Evolutionary conservation across 768 basidiomycete genomes (phyloP), one percentile per base, ranked within the genome.

Genomic region (Phylloporus scabripes): DNA sequence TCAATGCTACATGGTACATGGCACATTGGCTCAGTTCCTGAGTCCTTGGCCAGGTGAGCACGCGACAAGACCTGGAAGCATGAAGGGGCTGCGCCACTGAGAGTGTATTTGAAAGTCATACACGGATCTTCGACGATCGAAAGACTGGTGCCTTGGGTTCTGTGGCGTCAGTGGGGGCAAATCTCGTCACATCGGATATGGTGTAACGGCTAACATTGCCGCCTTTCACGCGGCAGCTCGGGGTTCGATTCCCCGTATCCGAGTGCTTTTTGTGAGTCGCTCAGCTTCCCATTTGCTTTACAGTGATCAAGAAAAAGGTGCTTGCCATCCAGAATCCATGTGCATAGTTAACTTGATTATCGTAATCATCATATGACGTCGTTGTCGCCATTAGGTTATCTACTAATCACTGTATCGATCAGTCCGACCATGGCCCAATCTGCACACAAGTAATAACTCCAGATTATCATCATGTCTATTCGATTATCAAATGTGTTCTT

Each of bases 181-280:
- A 3, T 20, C 14, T 0, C 18, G 26, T 20, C 24, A 29, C 66
- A 7, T 34, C 70, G 70, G 76, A 69, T 80, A 79, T 78, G 77
- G 77, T 80, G 78, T 79, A 80, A 80, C 66, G 78, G 78, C 75
- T 76, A 80, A 76, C 78, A 78, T 80, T 78, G 71, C 77, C 76
- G 78, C 78, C 77, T 80, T 70, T 77, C 78, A 77, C 70, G 67
- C 67, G 67, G 70, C 59, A 70, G 70, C 65, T 71, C 69, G 69
- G 70, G 69, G 67, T 63, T 63, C 60, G 60, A 60, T 42, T 63
- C 63, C 62, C 54, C 63, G 63, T 63, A 62, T 63, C 61, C 63
- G 63, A 63, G 63, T 36, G 0, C 2, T 20, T 55, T 53, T 51
- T 37, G 14, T 15, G 2, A 7, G 15, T 2, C 7, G 33, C 6